Evolutionary conservation across 2,329 filamentous ascomycete species (phyloP).

Genomic region (Apiospora marii): DNA sequence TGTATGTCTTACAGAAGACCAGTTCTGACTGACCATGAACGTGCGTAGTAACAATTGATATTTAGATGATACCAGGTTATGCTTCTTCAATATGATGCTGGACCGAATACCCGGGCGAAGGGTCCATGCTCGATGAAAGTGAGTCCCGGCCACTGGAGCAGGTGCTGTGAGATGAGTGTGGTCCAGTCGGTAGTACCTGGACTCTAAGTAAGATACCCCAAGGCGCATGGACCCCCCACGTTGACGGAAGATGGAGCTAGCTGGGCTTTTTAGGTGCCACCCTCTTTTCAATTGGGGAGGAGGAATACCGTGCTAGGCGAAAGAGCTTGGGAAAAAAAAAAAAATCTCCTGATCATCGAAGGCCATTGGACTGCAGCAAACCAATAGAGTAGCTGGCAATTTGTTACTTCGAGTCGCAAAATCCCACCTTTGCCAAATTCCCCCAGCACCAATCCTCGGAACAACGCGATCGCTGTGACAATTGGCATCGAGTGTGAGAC

Average conservation of each 20-base stretch:
- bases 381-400: background rate
- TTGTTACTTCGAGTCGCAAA: background rate
- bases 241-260: background rate
- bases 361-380: conserved; percentile 1
- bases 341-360: conserved; percentile 16
- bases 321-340: conserved; percentile 8
- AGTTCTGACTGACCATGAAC: too few relatives aligned
- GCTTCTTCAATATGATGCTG: too few relatives aligned
- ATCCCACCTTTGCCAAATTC: background rate
- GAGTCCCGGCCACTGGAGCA: too few relatives aligned
- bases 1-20: too few relatives aligned
- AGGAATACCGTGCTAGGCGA: background rate
- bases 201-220: background rate
- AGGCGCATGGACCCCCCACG: conserved; percentile 8
- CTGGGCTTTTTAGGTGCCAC: conserved; percentile 6
- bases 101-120: too few relatives aligned
- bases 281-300: background rate
- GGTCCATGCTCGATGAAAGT: too few relatives aligned
- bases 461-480: background rate
- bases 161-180: background rate
- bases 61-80: too few relatives aligned
- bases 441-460: background rate
- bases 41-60: too few relatives aligned
- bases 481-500: background rate
- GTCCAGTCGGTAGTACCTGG: background rate